Evolutionary conservation across 345 rosid genomes (phyloP), one percentile per base, ranked within the genome.

Genomic region (Capsella bursapastoris): DNA sequence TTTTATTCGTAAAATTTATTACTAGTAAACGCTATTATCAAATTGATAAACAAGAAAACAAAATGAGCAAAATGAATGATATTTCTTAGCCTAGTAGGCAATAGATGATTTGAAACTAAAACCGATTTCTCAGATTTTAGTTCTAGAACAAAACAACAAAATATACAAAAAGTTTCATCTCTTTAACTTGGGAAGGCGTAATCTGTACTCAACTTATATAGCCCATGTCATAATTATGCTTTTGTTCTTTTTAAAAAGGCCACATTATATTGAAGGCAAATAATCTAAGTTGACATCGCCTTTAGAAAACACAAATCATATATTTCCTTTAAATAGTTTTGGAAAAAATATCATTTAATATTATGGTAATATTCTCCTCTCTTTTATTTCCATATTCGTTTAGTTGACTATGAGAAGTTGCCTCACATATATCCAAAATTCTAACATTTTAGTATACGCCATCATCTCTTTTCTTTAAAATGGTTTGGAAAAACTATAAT

Each of bases 151-250:
- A 37, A 16, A 50, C 5, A 56, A 56, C 11, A 11, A 10, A 3
- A 34, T 13, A 31, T 37, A 51, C 9, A 43, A 55, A 72, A 55
- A 18, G 2, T 32, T 22, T 6, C 11, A 45, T 34, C 34, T 27
- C 25, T 45, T 25, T 38, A 53, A 35, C 51, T 38, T 35, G 66
- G 32, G 72, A 58, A 66, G 73, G 73, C 78, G 13, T 74, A 38
- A 49, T 15, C 35, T 49, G 48, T 38, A 35, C 50, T 65, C 14
- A 11, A 64, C 31, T 45, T 14, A 5, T 16, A 28, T 10, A 12
- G 35, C 49, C 53, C 44, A 40, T 29, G 67, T 14, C 67, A 49
- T 38, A 41, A 40, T 29, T 40, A 8, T 38, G n/a, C 25, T 38
- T 65, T 65, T 37, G 13, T 22, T 65, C 58, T 65, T 40, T 65